Evolutionary conservation across 306 rosid genomes (phyloP).

Genomic region (Lithocarpus polystachyus): DNA sequence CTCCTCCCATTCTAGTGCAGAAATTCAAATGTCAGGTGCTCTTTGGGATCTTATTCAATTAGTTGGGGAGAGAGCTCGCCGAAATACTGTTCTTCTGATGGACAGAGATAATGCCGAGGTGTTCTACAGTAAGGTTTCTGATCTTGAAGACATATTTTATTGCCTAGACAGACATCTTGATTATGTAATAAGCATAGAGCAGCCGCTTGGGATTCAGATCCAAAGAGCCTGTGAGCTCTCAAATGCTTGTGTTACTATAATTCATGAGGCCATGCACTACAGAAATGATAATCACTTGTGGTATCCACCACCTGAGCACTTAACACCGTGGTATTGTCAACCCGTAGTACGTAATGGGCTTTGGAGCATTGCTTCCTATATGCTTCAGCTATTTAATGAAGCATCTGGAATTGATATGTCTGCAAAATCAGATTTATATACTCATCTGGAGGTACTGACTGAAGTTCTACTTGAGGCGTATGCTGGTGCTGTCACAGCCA

Average conservation of each 20-base stretch:
- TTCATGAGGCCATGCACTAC: constrained; percentile 63
- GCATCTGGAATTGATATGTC: constrained; percentile 56
- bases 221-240: constrained; percentile 94
- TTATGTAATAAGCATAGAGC: constrained; percentile 63
- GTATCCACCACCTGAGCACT: constrained; percentile 95
- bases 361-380: constrained; percentile 70
- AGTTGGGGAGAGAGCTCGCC: constrained; percentile 89
- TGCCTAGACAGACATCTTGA: constrained; percentile 82
- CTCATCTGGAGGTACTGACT: constrained; percentile 65
- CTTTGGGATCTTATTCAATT: constrained; percentile 95
- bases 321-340: constrained; percentile 93
- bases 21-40: constrained; percentile 75
- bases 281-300: constrained; percentile 74
- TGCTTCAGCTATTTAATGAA: constrained; percentile 73
- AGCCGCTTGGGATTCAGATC: constrained; percentile 57
- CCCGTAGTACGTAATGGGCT: constrained; percentile 73
- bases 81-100: constrained; percentile 91
- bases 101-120: constrained; percentile 98
- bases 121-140: constrained; percentile 93
- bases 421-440: constrained; percentile 59
- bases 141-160: constrained; percentile 77
- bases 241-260: constrained; percentile 70
- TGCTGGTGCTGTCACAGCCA: constrained; percentile 86
- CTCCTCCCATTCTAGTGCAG: constrained; percentile 45
- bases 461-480: constrained; percentile 88